Evolutionary conservation across 2,329 filamentous ascomycete genomes (phyloP).

Genomic region (Ceratocystis destructans): DNA sequence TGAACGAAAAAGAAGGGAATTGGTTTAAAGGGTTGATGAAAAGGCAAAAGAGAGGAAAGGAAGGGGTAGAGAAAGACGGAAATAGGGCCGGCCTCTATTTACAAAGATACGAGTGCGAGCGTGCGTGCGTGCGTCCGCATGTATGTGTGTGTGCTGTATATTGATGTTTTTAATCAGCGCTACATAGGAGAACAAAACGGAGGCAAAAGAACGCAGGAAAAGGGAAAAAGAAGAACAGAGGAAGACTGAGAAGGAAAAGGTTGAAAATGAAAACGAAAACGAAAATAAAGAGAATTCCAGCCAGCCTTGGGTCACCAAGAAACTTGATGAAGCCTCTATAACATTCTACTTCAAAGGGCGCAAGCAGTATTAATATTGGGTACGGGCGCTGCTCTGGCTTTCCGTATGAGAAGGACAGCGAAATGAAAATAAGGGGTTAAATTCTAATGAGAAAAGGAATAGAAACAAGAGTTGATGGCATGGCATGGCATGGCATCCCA

Average conservation of each 20-base stretch:
- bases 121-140: not conserved
- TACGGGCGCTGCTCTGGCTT: not conserved
- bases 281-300: not conserved
- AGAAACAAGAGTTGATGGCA: not conserved
- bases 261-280: not conserved
- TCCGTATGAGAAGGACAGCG: not conserved
- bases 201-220: not conserved
- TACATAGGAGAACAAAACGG: not conserved
- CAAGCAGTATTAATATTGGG: not conserved
- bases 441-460: not conserved
- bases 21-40: not conserved
- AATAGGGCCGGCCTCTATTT: not conserved
- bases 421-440: not conserved
- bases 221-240: not conserved
- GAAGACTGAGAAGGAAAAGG: not conserved
- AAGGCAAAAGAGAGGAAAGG: not conserved
- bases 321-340: no score
- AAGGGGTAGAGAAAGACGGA: not conserved
- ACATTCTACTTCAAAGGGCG: no score
- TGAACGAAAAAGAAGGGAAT: not conserved
- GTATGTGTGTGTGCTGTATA: not conserved
- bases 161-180: not conserved
- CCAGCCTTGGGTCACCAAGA: not conserved
- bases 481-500: not conserved
- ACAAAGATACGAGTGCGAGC: not conserved